Evolutionary conservation across 164 flowering plant species (phyloP), one percentile per base, ranked within the genome.

Genomic region (Vitis cinerea): DNA sequence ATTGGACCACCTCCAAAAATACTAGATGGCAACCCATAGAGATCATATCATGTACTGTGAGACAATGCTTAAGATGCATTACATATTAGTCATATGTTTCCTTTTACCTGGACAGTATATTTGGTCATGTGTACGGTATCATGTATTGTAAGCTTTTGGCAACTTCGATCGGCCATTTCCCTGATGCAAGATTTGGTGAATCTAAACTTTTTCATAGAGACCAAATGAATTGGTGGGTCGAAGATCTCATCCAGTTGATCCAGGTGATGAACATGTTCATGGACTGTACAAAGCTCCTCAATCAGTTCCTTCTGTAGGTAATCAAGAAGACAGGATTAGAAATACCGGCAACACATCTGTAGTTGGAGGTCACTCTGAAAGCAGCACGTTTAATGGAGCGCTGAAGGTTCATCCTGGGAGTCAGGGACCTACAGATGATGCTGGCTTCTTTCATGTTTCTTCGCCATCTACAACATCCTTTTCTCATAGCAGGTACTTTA

Each of bases 401-500:
- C 16, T 83, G 72, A 85, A 74, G 58, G 79, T 70, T 52, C 59
- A 71, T 63, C 80, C 81, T 66, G 74, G 80, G 69, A 81, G 77
- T 61, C 83, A 68, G 60, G 69, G 69, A n/a, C 72, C 72, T 65
- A 69, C 67, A 12, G 88, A 83, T 62, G 80, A 74, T 80, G 55
- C 83, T 68, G 83, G 81, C 54, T 49, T 78, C 64, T 82, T 90
- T 64, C 92, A 80, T 58, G 68, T 82, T 13, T 81, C 87, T 61
- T 87, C 91, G 27, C 87, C 97, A 61, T 83, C 92, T 37, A 77
- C 85, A 50, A 68, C 81, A 64, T 85, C 90, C 16, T 64, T 78
- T 59, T 83, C 90, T 75, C 86, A 90, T 55, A 76, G 66, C 79
- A 86, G 97, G 93, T 92, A 47, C 50, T 3, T 66, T 13, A 49